phyloP scores from a whole-genome alignment of 441 rosid genomes.

The Adansonia rubrostipa region DNA sequence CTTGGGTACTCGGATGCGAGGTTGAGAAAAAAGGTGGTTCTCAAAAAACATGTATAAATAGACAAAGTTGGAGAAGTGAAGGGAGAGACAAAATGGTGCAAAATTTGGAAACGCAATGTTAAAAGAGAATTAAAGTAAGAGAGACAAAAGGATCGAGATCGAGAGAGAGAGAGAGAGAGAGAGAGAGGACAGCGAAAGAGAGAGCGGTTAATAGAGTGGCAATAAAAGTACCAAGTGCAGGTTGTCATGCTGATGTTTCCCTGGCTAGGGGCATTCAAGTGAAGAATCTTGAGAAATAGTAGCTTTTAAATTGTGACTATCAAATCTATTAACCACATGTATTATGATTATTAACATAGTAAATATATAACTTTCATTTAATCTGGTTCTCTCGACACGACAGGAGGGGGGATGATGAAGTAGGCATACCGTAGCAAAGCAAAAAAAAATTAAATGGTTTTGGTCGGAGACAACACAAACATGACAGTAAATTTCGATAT shows the following conservation, averaged over 20 bases:
- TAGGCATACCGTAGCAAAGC: conserved; percentile 29
- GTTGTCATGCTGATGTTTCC: conserved; percentile 57
- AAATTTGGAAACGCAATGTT: not conserved
- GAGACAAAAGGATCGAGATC: conserved; percentile 33
- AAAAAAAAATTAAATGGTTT: not conserved
- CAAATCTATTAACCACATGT: no score
- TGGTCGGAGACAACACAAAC: conserved; percentile 25
- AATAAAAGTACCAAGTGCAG: conserved; percentile 27
- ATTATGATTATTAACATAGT: no score
- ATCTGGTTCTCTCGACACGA: no score
- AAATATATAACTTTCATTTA: no score
- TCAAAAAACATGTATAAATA: conserved; percentile 18
- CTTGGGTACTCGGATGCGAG: not conserved
- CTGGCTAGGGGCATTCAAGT: conserved; percentile 49
- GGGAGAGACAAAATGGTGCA: conserved; percentile 18
- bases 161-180: no score
- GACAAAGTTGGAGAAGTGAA: not conserved
- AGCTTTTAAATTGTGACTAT: no score
- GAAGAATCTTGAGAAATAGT: not conserved
- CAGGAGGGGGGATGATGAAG: conserved; percentile 24
- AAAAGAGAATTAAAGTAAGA: conserved; percentile 39
- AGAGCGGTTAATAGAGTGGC: conserved; percentile 23
- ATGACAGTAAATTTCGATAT: not conserved
- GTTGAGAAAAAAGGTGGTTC: not conserved
- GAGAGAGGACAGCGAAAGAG: conserved; percentile 33